Evolutionary conservation across 805 yeast species (phyloP), one percentile per base, ranked within the genome.

Genomic region (Cyberlindnera sargentensis): DNA sequence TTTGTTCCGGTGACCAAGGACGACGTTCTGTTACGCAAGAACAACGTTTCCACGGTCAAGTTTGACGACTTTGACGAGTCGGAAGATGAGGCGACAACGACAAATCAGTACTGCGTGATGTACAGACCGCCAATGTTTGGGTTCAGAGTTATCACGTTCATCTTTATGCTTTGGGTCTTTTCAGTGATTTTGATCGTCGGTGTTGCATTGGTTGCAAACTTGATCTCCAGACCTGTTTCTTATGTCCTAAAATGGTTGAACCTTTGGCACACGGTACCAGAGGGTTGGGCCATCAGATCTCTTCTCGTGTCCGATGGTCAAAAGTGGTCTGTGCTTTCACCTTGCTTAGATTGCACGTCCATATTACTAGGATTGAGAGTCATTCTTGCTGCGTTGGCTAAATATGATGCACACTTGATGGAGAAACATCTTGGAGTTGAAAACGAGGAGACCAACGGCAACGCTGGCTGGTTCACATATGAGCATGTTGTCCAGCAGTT

Each of bases 71-170:
- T 67, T 40, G 70, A 68, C 11, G 67, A 66, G 15, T 55, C 67
- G n/a, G 72, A 67, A 34, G 70, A 65, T 23, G 70, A 67, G 41
- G 65, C 66, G 10, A 60, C 67, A 0, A 64, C 63, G 26, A 64
- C 68, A 27, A 66, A 68, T 44, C 61, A 63, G 2, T 88, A 90
- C 61, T 71, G 76, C 3, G 76, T 90, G 28, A 96, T 90, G 3
- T 95, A 90, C 64, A 71, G 87, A 37, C 98, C 99, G 4, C 95
- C 95, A 2, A 52, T 72, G 40, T 86, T 91, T 61, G 72, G 78
- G 41, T 30, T 56, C 2, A 71, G 96, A 46, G 71, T 88, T 31
- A 66, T 73, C 24, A 27, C 46, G 0, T 49, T 69, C 29, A 51
- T 76, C 29, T 53, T 57, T 2, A 58, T 66, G 48, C 55, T 75